phyloP scores from a whole-genome alignment of 2,329 filamentous ascomycete species.

The Coniochaeta sp. region DNA sequence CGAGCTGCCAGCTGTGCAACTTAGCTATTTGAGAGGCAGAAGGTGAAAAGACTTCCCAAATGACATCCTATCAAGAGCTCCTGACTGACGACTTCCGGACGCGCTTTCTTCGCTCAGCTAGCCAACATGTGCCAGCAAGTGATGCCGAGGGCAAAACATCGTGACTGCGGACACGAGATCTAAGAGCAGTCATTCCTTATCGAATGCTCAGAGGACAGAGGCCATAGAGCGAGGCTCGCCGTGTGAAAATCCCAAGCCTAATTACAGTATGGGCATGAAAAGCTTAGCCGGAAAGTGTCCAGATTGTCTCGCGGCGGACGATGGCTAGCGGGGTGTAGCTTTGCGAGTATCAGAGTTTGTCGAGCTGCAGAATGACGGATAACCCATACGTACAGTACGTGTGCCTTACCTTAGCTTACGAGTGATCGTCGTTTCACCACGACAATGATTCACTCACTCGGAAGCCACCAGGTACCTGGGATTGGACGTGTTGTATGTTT shows the following conservation, averaged over 20 bases:
- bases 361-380: too few relatives aligned
- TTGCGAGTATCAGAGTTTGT: too few relatives aligned
- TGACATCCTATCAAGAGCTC: not conserved
- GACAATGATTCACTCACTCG: too few relatives aligned
- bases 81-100: not conserved
- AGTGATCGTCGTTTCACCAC: too few relatives aligned
- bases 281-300: constrained; percentile 1
- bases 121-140: not conserved
- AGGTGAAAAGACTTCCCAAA: not conserved
- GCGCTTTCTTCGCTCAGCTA: not conserved
- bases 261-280: not conserved
- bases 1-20: too few relatives aligned
- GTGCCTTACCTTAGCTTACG: too few relatives aligned
- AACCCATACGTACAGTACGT: too few relatives aligned
- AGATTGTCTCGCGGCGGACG: not conserved
- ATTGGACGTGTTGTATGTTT: too few relatives aligned
- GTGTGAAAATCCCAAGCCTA: not conserved
- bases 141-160: not conserved
- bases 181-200: not conserved
- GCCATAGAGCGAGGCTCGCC: not conserved
- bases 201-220: not conserved
- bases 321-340: not conserved
- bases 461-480: too few relatives aligned
- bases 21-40: too few relatives aligned
- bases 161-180: not conserved